Percentiles rank a stretch among this genome's conserved stretches.
phyloP scores from a whole-genome alignment of 495 filamentous ascomycete species.

The Aspergillus asperescens region DNA sequence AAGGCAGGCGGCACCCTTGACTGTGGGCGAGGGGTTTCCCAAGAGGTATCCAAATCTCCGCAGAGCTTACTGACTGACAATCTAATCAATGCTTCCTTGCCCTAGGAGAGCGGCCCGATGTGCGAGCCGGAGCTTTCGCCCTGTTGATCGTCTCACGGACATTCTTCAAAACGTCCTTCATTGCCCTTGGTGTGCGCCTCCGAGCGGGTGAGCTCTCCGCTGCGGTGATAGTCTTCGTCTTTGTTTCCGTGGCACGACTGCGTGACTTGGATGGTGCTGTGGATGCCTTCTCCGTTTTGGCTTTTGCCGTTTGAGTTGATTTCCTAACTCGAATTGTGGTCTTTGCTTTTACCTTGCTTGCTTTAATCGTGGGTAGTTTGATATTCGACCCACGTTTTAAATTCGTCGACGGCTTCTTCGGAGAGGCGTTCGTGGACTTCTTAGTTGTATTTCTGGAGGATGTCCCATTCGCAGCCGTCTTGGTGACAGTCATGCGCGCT shows the following conservation, averaged over 20 bases:
- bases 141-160: constrained; percentile 20
- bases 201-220: constrained; percentile 22
- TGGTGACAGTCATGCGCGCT: constrained; percentile 18
- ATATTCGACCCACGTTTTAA: constrained; percentile 21
- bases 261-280: constrained; percentile 23
- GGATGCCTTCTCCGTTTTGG: constrained; percentile 7
- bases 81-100: neutral
- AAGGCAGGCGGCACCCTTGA: neutral
- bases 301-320: constrained; percentile 7
- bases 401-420: constrained; percentile 5
- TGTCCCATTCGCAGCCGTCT: constrained; percentile 6
- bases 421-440: constrained; percentile 17
- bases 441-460: constrained; percentile 18
- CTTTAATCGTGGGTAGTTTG: constrained; percentile 27
- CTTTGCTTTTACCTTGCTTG: constrained; percentile 22
- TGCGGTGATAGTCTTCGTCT: constrained; percentile 29
- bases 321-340: constrained; percentile 13
- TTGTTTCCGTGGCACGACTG: constrained; percentile 33
- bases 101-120: neutral
- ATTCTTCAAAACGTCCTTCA: constrained; percentile 14
- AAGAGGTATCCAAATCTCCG: neutral
- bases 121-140: neutral
- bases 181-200: constrained; percentile 16
- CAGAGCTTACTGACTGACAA: neutral
- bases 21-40: neutral